Evolutionary conservation across 2,329 filamentous ascomycete genomes (phyloP).

Genomic region (Neofusicoccum ribis): DNA sequence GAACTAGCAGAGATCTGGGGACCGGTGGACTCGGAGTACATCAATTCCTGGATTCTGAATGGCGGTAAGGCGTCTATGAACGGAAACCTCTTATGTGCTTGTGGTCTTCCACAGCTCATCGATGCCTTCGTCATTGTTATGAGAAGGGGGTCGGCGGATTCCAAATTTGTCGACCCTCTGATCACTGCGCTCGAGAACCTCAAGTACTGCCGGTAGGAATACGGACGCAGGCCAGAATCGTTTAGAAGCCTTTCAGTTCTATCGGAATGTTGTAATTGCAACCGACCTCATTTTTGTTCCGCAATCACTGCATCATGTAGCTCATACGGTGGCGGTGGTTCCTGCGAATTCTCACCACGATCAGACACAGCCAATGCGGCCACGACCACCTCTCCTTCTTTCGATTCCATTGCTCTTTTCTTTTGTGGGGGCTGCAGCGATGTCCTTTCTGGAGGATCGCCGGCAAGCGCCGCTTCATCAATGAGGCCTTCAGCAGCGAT

Average conservation of each 20-base stretch:
- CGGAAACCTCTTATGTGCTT: background rate
- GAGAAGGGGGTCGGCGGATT: background rate
- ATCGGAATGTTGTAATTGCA: background rate
- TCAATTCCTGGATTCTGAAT: background rate
- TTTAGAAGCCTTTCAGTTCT: background rate
- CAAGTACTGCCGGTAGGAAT: background rate
- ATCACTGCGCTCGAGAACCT: background rate
- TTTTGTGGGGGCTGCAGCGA: slow-evolving; percentile 1
- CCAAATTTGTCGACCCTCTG: background rate
- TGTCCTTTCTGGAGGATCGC: background rate
- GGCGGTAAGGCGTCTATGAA: background rate
- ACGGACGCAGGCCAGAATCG: too few relatives aligned
- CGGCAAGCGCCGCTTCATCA: slow-evolving; percentile 28
- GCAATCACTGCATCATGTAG: background rate
- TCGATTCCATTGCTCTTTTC: background rate
- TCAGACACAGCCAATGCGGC: too few relatives aligned
- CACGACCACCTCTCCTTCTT: too few relatives aligned
- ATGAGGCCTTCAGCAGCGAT: slow-evolving; percentile 43
- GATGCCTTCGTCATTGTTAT: background rate
- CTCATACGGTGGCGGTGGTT: slow-evolving; percentile 16
- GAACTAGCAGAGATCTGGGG: background rate
- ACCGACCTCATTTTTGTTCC: background rate
- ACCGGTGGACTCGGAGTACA: background rate
- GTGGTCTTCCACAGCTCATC: background rate
- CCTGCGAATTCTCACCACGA: too few relatives aligned